phyloP scores from a whole-genome alignment of 495 filamentous ascomycete species.

The Tuber borchii region DNA sequence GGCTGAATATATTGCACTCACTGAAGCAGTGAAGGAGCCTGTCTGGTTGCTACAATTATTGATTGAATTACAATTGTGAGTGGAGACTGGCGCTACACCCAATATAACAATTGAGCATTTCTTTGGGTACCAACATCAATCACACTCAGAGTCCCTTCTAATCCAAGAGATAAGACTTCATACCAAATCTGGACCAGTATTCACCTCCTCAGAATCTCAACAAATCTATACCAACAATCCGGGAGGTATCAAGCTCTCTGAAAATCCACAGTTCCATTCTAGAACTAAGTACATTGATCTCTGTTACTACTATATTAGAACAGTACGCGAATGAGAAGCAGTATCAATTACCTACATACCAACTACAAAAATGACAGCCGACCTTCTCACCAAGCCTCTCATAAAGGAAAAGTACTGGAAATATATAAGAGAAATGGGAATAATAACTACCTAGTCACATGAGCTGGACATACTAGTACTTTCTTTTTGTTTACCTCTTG shows the following conservation, averaged over 20 bases:
- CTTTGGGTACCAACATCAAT: too few relatives aligned
- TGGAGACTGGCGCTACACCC: not conserved
- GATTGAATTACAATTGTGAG: too few relatives aligned
- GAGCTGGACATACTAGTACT: too few relatives aligned
- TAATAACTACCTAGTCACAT: too few relatives aligned
- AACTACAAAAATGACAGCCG: not conserved
- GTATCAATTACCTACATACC: not conserved
- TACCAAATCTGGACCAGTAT: too few relatives aligned
- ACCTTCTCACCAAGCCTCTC: not conserved
- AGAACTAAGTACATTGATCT: not conserved
- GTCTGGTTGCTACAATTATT: too few relatives aligned
- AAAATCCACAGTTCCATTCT: not conserved
- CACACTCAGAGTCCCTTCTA: not conserved
- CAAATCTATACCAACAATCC: not conserved
- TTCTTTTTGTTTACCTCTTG: not conserved
- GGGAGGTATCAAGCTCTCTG: not conserved
- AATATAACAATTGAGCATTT: not conserved
- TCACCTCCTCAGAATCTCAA: too few relatives aligned
- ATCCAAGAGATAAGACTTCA: too few relatives aligned
- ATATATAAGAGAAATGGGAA: too few relatives aligned
- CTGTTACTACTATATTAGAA: not conserved
- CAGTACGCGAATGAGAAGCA: not conserved
- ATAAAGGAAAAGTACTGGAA: not conserved
- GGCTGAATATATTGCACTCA: constrained; percentile 18
- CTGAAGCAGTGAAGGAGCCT: not conserved